Evolutionary conservation across 208 protist genomes (phyloP).

Genomic region (Crithidia sp.): DNA sequence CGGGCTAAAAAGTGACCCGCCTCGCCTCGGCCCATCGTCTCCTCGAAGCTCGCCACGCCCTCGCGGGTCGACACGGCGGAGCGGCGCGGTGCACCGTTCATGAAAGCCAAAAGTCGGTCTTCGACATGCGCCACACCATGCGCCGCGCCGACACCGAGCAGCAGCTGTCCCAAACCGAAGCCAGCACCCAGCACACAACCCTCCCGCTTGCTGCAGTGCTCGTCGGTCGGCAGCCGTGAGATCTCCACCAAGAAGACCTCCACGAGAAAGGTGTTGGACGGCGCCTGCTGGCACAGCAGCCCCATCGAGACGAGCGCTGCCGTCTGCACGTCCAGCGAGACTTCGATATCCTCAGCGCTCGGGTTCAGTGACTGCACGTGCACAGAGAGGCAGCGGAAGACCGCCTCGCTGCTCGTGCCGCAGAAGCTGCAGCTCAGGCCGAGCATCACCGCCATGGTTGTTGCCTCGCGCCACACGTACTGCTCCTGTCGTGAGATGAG

Average conservation of each 20-base stretch:
- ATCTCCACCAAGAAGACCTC: slow-evolving; percentile 87
- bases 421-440: slow-evolving; percentile 89
- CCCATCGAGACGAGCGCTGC: slow-evolving; percentile 81
- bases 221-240: slow-evolving; percentile 84
- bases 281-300: slow-evolving; percentile 64
- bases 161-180: slow-evolving; percentile 77
- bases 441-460: slow-evolving; percentile 84
- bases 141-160: slow-evolving; percentile 66
- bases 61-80: slow-evolving; percentile 52
- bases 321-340: slow-evolving; percentile 85
- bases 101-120: slow-evolving; percentile 70
- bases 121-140: slow-evolving; percentile 63
- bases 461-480: slow-evolving; percentile 72
- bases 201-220: slow-evolving; percentile 82
- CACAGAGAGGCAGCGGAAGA: slow-evolving; percentile 88
- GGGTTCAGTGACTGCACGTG: slow-evolving; percentile 86
- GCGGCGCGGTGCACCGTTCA: slow-evolving; percentile 67
- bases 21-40: slow-evolving; percentile 54
- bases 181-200: slow-evolving; percentile 80
- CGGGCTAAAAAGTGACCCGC: slow-evolving; percentile 66
- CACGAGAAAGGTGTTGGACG: slow-evolving; percentile 74
- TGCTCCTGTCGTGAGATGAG: slow-evolving; percentile 69
- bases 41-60: slow-evolving; percentile 58
- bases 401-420: slow-evolving; percentile 73
- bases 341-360: slow-evolving; percentile 82